phyloP scores from a whole-genome alignment of 345 rosid species.

The Trapa incisa region DNA sequence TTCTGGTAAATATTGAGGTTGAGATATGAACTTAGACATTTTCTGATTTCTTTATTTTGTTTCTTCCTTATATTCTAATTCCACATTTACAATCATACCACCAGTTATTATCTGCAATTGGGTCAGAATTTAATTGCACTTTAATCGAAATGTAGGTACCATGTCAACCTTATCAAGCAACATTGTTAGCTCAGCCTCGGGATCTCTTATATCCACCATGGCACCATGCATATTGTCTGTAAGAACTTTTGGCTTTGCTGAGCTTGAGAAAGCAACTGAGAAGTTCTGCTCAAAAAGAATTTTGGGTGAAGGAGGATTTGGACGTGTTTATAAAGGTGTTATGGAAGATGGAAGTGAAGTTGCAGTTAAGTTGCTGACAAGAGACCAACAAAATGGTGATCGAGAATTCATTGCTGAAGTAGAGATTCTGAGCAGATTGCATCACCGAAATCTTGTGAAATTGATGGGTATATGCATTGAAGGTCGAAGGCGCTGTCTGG shows the following conservation, averaged over 20 bases:
- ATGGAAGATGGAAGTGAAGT: constrained; percentile 74
- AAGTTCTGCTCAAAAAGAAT: constrained; percentile 74
- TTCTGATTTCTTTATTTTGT: background rate
- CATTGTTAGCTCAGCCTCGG: constrained; percentile 64
- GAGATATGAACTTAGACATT: background rate
- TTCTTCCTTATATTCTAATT: background rate
- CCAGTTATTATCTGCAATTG: background rate
- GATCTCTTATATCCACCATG: constrained; percentile 66
- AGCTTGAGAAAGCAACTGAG: constrained; percentile 82
- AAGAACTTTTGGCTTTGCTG: constrained; percentile 52
- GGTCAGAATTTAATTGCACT: background rate
- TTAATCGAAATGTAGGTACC: constrained; percentile 24
- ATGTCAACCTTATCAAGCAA: constrained; percentile 56
- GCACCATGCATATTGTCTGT: constrained; percentile 76
- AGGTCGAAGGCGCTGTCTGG: constrained; percentile 74
- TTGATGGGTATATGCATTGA: constrained; percentile 91
- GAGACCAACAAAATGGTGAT: constrained; percentile 76
- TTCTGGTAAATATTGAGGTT: background rate
- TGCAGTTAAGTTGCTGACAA: constrained; percentile 89
- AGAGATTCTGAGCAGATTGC: constrained; percentile 97
- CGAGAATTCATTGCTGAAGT: constrained; percentile 95
- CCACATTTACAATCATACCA: background rate
- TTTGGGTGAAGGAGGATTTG: constrained; percentile 99
- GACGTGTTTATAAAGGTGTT: constrained; percentile 72
- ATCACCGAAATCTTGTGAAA: constrained; percentile 98